Percentiles rank a stretch among this genome's conserved stretches.
Evolutionary conservation across 2,329 filamentous ascomycete genomes (phyloP).

Genomic region (Fusarium palustre): DNA sequence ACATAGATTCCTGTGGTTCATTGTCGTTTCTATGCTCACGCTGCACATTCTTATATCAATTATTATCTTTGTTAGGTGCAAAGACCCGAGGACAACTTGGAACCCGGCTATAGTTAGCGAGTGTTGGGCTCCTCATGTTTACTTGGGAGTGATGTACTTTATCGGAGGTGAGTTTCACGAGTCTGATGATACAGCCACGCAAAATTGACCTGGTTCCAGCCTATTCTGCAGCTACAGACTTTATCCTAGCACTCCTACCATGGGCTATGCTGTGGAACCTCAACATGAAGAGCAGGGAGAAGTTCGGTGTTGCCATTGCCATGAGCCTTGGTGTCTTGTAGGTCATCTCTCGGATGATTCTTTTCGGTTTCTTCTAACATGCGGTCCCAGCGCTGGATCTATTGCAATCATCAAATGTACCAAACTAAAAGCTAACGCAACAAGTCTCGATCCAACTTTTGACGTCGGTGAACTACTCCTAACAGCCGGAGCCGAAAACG

Average conservation of each 20-base stretch:
- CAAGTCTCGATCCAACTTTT: conserved; percentile 28
- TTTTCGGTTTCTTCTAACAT: fast-evolving
- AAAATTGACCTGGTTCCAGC: background rate
- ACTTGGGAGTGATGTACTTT: conserved; percentile 32
- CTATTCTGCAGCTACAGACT: conserved; percentile 35
- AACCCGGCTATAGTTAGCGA: conserved; percentile 32
- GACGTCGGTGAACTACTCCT: conserved; percentile 33
- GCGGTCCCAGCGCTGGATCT: background rate
- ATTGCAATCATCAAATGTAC: conserved; percentile 38
- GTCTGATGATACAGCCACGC: fast-evolving
- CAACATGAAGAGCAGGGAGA: conserved; percentile 40
- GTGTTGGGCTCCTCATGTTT: conserved; percentile 31
- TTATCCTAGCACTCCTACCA: conserved; percentile 26
- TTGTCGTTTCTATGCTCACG: conserved; percentile 22
- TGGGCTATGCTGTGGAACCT: conserved; percentile 39
- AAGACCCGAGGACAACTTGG: conserved; percentile 32
- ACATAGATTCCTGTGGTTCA: conserved; percentile 30
- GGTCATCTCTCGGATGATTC: fast-evolving
- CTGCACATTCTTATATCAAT: conserved; percentile 29
- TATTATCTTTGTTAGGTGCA: conserved; percentile 26
- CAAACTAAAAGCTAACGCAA: conserved; percentile 34
- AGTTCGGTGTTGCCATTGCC: conserved; percentile 31
- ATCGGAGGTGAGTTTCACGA: conserved; percentile 1
- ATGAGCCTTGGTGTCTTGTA: conserved; percentile 40
- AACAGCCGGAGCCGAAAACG: conserved; percentile 31